These are phyloP conservation scores for Lolium perenne DNA, from an alignment of 176 grass and related monocot species.

Conservation along the genomic window DNA sequence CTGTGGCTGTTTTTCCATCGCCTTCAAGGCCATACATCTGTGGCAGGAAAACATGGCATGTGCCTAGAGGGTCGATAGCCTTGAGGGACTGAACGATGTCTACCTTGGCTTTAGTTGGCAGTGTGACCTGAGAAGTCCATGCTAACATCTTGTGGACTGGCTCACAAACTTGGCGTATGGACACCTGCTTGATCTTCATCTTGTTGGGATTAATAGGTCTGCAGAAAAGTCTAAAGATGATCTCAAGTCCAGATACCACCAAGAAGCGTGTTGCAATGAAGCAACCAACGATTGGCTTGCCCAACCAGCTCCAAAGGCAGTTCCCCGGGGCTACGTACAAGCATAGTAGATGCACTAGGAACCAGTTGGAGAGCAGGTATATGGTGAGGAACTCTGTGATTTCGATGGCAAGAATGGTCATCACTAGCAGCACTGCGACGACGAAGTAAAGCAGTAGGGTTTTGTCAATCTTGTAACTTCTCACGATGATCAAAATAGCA, in stretches of 20 bases:
- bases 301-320: accelerated
- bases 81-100: neutral
- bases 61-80: neutral
- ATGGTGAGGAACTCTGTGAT: neutral
- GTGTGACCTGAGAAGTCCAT: neutral
- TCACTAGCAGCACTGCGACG: neutral
- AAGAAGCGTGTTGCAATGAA: neutral
- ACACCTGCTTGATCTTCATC: conserved; percentile 18
- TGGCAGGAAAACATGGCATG: neutral
- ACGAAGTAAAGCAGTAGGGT: neutral
- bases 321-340: neutral
- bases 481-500: neutral
- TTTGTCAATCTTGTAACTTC: neutral
- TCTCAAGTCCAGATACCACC: neutral
- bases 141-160: neutral
- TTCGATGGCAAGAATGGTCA: conserved; percentile 22
- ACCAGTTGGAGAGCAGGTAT: conserved; percentile 26
- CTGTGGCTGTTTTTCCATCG: neutral
- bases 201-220: neutral
- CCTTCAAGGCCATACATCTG: neutral
- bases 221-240: neutral
- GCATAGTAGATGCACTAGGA: conserved; percentile 30
- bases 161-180: neutral
- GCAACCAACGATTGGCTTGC: neutral
- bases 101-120: neutral